Base-by-base conservation (phyloP, 2,329 filamentous ascomycete genomes). In the Chaetoscypha palmicola region DNA sequence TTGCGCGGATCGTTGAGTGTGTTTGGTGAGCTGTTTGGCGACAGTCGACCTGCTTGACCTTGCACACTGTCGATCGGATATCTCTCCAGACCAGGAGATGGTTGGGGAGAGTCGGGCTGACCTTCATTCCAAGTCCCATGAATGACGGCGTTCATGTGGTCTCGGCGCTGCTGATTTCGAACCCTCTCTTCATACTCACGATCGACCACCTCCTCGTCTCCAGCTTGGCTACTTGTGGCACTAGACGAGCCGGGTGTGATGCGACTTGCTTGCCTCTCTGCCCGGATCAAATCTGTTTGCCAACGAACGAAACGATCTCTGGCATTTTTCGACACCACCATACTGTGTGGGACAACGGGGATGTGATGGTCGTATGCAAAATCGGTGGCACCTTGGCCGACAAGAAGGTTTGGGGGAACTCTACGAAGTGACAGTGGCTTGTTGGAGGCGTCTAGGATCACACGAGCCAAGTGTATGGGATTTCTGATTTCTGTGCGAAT, bases 371-470 rank as follows among this genome's bases (percentile, higher is more conserved):
- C 81, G 48, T 77, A 77, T 0, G 91, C 92, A 64, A 94, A 98
- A n/a, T 83, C 77, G 33, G 77, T 83, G 12, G 92, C 92, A 9
- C 92, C 92, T 53, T 86, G 73, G 24, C 88, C 87, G 9, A 94
- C 86, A 1, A 98, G 75, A 19, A 96, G 78, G 57, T 96, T 97
- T 8, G 92, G 92, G 7, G 94, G 90, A 3, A 98, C 89, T 44
- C 92, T 81, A 43, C 86, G 80, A 39, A 97, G 75, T 5, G 87
- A 86, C n/a, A 97, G 67, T 1, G 85, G 79, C 46, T 80, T 74
- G 38, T 77, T 84, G 45, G 87, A 86, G 46, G 77, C 75, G 45
- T 95, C 84, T 17, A 95, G 79, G 20, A 98, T 79, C 28, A 86
- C 64, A 36, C 91, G 86, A 41, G 92, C 92, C 5, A 96, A 72